Conservation (phyloP, 352 stramenopile species). For the Thraustochytrium sp. region DNA sequence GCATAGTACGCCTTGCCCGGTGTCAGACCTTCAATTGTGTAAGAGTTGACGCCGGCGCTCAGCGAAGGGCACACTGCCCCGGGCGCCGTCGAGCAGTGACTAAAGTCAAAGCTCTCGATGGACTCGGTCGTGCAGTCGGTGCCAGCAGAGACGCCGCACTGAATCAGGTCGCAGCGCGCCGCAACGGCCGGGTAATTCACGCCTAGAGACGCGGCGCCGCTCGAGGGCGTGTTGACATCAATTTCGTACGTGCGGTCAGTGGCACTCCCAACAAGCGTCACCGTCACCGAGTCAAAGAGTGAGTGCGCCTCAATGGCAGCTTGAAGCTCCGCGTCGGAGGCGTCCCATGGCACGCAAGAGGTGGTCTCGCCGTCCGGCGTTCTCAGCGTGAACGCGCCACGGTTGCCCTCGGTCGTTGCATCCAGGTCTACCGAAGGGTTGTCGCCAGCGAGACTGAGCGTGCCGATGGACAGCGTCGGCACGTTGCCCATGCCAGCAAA, state of each 20-base stretch:
- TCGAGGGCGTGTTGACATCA: background rate
- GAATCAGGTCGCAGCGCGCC: background rate
- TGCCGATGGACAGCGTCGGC: background rate
- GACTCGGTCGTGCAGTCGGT: constrained; percentile 20
- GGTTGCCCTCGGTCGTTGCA: background rate
- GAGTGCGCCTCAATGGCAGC: constrained; percentile 55
- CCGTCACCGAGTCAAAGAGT: constrained; percentile 49
- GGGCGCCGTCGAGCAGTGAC: background rate
- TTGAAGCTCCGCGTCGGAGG: constrained; percentile 57
- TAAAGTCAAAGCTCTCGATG: background rate
- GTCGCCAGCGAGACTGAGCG: background rate
- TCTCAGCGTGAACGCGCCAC: background rate
- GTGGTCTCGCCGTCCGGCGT: constrained; percentile 49
- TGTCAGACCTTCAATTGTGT: background rate
- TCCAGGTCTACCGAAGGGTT: background rate
- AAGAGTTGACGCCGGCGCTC: background rate
- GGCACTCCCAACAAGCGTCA: background rate
- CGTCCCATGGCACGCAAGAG: constrained; percentile 63
- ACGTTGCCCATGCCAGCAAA: constrained; percentile 22
- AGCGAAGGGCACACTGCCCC: background rate
- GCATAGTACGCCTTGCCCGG: constrained; percentile 63
- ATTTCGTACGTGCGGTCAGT: background rate
- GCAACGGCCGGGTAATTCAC: background rate
- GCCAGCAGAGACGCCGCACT: background rate
- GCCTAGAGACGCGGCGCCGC: background rate